Evolutionary conservation across 257 asterid genomes (phyloP).

Genomic region (Penstemon barbatus): DNA sequence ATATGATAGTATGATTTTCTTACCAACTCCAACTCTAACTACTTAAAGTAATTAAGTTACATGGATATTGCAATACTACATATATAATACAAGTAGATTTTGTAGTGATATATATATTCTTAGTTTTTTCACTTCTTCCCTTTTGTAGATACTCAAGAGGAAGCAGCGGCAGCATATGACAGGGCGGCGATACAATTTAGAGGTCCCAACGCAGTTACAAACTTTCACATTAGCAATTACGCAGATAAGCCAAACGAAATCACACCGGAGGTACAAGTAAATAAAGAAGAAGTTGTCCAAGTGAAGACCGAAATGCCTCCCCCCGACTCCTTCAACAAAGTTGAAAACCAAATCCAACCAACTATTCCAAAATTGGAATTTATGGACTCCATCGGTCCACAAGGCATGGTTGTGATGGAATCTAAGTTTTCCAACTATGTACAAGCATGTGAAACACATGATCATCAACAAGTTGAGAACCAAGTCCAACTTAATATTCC

Average conservation of each 20-base stretch:
- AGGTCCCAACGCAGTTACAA: conserved; percentile 81
- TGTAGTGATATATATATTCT: background rate
- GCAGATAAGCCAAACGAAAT: conserved; percentile 47
- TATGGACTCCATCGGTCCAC: too few species aligned
- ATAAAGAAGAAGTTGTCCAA: conserved; percentile 25
- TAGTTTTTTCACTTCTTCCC: background rate
- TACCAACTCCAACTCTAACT: conserved; percentile 8
- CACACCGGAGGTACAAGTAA: conserved; percentile 23
- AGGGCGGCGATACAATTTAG: conserved; percentile 78
- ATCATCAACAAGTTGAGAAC: conserved; percentile 32
- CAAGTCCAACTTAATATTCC: conserved; percentile 26
- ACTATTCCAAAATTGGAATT: conserved; percentile 28
- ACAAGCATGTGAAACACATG: conserved; percentile 27
- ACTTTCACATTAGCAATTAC: conserved; percentile 75
- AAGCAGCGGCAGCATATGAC: conserved; percentile 90
- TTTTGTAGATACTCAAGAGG: conserved; percentile 72
- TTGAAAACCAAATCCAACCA: conserved; percentile 29
- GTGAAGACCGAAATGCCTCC: conserved; percentile 13
- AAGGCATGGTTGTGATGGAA: background rate
- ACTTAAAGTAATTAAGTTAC: background rate
- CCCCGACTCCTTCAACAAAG: conserved; percentile 15
- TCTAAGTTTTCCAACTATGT: conserved; percentile 8
- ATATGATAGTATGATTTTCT: background rate
- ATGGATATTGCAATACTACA: background rate
- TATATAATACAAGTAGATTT: background rate